Conservation (phyloP, 306 rosid genomes). For the Quercus gilva region DNA sequence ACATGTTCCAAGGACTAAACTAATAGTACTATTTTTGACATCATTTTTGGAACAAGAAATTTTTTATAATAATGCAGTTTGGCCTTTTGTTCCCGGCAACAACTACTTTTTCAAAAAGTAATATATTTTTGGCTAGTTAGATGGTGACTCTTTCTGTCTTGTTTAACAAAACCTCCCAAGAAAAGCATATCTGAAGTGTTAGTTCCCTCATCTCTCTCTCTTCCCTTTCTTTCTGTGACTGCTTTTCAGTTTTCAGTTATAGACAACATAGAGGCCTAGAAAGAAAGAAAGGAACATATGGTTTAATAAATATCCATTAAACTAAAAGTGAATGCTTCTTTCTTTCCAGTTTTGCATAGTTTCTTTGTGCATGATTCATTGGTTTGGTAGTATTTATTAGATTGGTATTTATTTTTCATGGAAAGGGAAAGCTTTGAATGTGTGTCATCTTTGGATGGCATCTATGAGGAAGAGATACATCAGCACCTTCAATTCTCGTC, state of each 20-base stretch:
- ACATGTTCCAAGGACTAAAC: too few species aligned
- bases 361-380: not conserved
- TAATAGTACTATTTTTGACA: too few species aligned
- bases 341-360: not conserved
- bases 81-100: conserved; percentile 9
- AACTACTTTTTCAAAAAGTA: conserved; percentile 3
- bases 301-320: not conserved
- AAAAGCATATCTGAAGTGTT: conserved; percentile 10
- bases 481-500: conserved; percentile 6
- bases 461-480: conserved; percentile 7
- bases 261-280: not conserved
- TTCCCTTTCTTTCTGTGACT: conserved; percentile 4
- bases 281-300: not conserved
- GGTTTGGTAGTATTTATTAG: not conserved
- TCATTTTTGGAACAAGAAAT: not conserved
- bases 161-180: conserved; percentile 12
- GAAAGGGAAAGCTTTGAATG: conserved; percentile 8
- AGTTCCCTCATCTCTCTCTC: not conserved
- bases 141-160: conserved; percentile 18
- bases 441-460: conserved; percentile 16
- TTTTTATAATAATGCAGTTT: not conserved
- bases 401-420: not conserved
- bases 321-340: not conserved
- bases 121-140: conserved; percentile 7
- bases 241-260: not conserved